Conservation (phyloP, 2,329 filamentous ascomycete genomes). For the Raffaelea ambrosiae region DNA sequence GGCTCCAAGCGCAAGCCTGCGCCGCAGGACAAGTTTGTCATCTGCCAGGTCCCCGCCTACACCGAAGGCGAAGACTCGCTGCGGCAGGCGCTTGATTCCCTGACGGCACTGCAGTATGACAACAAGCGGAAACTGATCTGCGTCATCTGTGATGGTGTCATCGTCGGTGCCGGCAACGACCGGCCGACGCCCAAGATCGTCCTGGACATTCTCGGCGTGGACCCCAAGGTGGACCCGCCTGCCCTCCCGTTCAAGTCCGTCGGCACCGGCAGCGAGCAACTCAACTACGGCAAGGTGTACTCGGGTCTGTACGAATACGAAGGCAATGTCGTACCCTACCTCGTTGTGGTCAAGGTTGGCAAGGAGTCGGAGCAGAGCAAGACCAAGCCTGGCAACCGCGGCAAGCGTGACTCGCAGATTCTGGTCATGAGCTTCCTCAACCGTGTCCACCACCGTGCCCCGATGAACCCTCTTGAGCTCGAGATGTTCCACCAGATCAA, state of each 20-base stretch:
- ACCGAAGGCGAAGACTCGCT: slow-evolving; percentile 96
- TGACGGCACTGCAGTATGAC: slow-evolving; percentile 91
- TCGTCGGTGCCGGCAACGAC: slow-evolving; percentile 93
- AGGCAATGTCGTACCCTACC: slow-evolving; percentile 92
- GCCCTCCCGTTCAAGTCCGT: slow-evolving; percentile 92
- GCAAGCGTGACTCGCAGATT: slow-evolving; percentile 97
- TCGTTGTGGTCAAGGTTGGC: slow-evolving; percentile 94
- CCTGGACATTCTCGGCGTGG: slow-evolving; percentile 91
- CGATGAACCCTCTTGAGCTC: slow-evolving; percentile 92
- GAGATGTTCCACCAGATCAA: slow-evolving; percentile 99
- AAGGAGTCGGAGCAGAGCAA: slow-evolving; percentile 91
- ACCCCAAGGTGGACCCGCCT: slow-evolving; percentile 91
- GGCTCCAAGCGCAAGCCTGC: slow-evolving; percentile 83
- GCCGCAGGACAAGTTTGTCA: slow-evolving; percentile 96
- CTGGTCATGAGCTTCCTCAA: slow-evolving; percentile 96
- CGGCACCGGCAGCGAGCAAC: slow-evolving; percentile 78
- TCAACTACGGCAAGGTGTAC: slow-evolving; percentile 98
- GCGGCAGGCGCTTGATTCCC: slow-evolving; percentile 84
- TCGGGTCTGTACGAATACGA: slow-evolving; percentile 96
- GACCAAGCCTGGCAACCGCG: slow-evolving; percentile 91
- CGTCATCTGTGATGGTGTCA: slow-evolving; percentile 95
- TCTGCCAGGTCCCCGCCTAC: slow-evolving; percentile 95
- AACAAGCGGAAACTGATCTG: slow-evolving; percentile 97
- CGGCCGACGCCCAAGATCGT: slow-evolving; percentile 96
- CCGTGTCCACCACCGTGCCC: slow-evolving; percentile 84